A percentile compares a stretch with the other conserved stretches of the same genome.
Conservation (phyloP, 345 rosid genomes). For the Raphanus raphanistrum region DNA sequence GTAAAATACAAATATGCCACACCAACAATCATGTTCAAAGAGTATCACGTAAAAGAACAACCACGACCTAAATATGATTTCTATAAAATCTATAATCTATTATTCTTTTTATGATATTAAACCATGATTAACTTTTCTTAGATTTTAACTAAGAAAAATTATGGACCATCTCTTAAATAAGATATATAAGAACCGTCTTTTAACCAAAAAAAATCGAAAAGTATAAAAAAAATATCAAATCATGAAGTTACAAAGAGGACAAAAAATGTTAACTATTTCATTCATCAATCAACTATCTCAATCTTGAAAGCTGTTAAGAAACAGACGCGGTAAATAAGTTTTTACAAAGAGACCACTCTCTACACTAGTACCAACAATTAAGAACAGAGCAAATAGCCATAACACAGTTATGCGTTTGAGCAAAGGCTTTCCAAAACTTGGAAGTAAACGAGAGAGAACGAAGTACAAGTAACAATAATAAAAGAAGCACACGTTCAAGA, state of each 20-base stretch:
- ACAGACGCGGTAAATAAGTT: neutral
- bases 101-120: neutral
- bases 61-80: conserved; percentile 29
- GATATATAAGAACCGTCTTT: too few relatives aligned
- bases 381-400: conserved; percentile 18
- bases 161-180: too few relatives aligned
- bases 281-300: conserved; percentile 1
- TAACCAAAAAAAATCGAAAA: too few relatives aligned
- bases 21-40: conserved; percentile 1
- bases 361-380: neutral
- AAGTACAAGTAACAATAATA: neutral
- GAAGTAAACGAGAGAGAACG: conserved; percentile 22
- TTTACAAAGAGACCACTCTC: neutral
- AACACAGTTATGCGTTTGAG: conserved; percentile 27
- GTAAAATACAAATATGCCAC: conserved; percentile 28
- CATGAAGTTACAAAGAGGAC: neutral
- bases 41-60: conserved; percentile 13
- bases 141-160: too few relatives aligned
- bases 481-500: conserved; percentile 25
- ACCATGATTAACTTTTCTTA: neutral
- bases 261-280: conserved; percentile 4
- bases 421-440: conserved; percentile 30
- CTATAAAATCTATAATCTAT: neutral
- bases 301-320: neutral
- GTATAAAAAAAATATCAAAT: too few relatives aligned